Conservation (phyloP, 2,329 filamentous ascomycete genomes). For the Talaromyces sp. region DNA sequence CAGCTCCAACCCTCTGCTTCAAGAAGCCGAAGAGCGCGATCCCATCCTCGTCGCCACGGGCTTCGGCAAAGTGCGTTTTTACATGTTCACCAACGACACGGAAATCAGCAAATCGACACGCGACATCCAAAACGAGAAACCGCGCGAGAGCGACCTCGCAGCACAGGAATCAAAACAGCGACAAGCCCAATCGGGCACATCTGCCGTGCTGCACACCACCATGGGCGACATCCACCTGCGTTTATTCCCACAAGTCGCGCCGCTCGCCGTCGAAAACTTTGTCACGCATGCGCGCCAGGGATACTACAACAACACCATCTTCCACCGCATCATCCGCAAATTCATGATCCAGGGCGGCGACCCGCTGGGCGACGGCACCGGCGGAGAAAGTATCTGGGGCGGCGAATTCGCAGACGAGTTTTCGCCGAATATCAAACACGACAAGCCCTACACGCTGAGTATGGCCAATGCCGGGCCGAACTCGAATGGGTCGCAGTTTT, state of each 20-base stretch:
- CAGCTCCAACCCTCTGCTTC: constrained; percentile 83
- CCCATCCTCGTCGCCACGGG: constrained; percentile 83
- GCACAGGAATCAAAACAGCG: constrained; percentile 48
- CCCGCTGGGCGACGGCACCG: constrained; percentile 81
- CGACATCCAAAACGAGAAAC: constrained; percentile 93
- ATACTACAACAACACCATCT: constrained; percentile 97
- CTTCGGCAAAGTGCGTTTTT: constrained; percentile 85
- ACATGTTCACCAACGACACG: constrained; percentile 93
- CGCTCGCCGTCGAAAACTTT: constrained; percentile 96
- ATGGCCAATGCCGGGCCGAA: constrained; percentile 98
- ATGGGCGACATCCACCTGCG: constrained; percentile 92
- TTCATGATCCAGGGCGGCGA: constrained; percentile 95
- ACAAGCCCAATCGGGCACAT: constrained; percentile 63
- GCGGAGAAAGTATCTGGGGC: constrained; percentile 91
- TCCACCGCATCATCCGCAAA: constrained; percentile 93
- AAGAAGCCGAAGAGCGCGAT: constrained; percentile 85
- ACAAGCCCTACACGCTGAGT: constrained; percentile 91
- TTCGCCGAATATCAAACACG: constrained; percentile 72
- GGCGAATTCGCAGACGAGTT: constrained; percentile 91
- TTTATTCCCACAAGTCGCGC: constrained; percentile 86
- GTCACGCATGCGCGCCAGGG: constrained; percentile 82
- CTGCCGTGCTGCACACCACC: constrained; percentile 84
- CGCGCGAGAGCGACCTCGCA: constrained; percentile 53
- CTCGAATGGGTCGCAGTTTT: constrained; percentile 95
- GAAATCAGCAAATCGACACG: constrained; percentile 77